phyloP scores from a whole-genome alignment of 805 yeast species.

The Candida pini region DNA sequence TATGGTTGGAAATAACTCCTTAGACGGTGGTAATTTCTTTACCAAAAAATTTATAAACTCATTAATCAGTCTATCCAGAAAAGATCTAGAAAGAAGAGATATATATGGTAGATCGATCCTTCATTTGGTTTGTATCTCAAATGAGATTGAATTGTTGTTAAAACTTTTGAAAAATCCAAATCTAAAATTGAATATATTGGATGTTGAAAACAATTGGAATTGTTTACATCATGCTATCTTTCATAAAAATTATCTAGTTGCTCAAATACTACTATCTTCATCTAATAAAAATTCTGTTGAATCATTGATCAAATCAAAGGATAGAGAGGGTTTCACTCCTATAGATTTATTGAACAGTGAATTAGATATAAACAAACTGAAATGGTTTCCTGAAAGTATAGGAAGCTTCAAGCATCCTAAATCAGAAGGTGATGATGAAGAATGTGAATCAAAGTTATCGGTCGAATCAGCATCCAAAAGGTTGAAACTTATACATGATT shows the following conservation, averaged over 20 bases:
- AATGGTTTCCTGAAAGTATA: conserved; percentile 23
- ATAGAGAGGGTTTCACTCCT: conserved; percentile 68
- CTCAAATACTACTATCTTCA: conserved; percentile 34
- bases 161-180: conserved; percentile 43
- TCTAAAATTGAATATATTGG: conserved; percentile 42
- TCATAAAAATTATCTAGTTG: conserved; percentile 51
- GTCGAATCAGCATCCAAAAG: conserved; percentile 32
- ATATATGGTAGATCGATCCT: conserved; percentile 59
- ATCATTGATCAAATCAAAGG: conserved; percentile 49
- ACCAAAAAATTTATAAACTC: conserved; percentile 15
- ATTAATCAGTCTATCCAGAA: conserved; percentile 26
- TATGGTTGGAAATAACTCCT: no score
- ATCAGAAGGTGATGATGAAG: not conserved
- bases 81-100: conserved; percentile 48
- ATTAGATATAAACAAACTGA: conserved; percentile 38
- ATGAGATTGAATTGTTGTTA: conserved; percentile 41
- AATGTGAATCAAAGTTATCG: conserved; percentile 24
- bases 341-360: conserved; percentile 51
- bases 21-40: no score
- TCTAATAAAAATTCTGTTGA: conserved; percentile 16
- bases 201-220: conserved; percentile 78
- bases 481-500: no score
- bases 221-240: conserved; percentile 67
- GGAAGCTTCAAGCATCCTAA: conserved; percentile 8
- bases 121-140: conserved; percentile 49